Evolutionary conservation across 1,139 yeast genomes (phyloP), one percentile per base, ranked within the genome.

Genomic region (Yamadazyma trypodendri): DNA sequence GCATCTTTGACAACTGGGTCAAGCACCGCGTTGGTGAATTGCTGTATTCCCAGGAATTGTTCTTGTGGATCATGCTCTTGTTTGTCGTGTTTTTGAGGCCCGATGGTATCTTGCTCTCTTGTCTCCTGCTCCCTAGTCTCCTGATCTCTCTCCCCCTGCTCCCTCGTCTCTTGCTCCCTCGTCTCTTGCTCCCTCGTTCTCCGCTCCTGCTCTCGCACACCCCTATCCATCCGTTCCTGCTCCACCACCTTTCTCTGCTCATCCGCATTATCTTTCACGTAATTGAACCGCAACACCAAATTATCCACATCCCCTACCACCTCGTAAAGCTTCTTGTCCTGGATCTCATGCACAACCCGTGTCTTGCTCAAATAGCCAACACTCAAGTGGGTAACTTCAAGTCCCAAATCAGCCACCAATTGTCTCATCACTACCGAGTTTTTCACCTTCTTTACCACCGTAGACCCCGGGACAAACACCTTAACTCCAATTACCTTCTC

Each of bases 191-290:
- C 28, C 37, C 31, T 24, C 20, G n/a, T n/a, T n/a, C n/a, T n/a
- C n/a, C 11, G 17, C 18, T 20, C 20, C 10, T 17, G 6, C 6
- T 28, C 28, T 35, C 36, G 36, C 29, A 31, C 34, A 11, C 33
- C 36, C 30, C 31, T 31, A 11, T 32, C 24, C 29, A 2, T 17
- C 18, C 23, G 28, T 24, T 44, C 45, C 18, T 41, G 35, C 31
- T 44, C 50, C 2, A 41, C 49, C 9, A 39, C 34, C n/a, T 28
- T 27, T 28, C 41, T 39, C 23, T 43, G 50, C 30, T 47, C 50
- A 8, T 25, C 43, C 13, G 32, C 37, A 11, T 30, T 40, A 14
- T 51, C 50, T 20, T 46, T 41, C 9, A 32, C 34, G 23, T 36
- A 32, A 25, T 32, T 40, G 16, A 47, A 39, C 28, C 52, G 34